Percentiles rank a stretch among this genome's conserved stretches.
Evolutionary conservation across 2,329 filamentous ascomycete genomes (phyloP).

Genomic region (Chaetomiaceae sp.): DNA sequence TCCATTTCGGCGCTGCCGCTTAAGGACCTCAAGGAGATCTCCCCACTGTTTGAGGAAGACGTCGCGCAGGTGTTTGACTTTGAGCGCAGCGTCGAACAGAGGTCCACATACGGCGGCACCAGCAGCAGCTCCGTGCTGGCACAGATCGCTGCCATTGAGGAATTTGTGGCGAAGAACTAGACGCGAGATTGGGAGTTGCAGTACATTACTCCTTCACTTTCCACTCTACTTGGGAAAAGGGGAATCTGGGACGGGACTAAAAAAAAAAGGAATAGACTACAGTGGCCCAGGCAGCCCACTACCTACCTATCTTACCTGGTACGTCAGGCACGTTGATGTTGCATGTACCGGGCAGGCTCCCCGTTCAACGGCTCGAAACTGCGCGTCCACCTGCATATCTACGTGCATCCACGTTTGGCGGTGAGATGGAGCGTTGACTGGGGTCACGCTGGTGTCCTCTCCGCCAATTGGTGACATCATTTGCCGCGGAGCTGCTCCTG

Average conservation of each 20-base stretch:
- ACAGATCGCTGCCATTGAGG: slow-evolving; percentile 18
- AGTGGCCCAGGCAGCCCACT: neutral
- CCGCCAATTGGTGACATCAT: slow-evolving; percentile 16
- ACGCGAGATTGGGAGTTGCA: neutral
- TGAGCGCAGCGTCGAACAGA: slow-evolving; percentile 75
- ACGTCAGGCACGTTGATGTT: no score
- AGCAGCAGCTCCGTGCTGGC: slow-evolving; percentile 45
- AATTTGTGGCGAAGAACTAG: slow-evolving; percentile 14
- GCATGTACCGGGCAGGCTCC: no score
- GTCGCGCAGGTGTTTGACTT: slow-evolving; percentile 71
- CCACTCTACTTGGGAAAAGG: neutral
- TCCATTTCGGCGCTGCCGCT: slow-evolving; percentile 68
- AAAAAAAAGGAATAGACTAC: neutral
- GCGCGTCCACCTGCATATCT: no score
- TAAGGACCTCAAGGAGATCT: slow-evolving; percentile 63
- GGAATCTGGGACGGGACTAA: neutral
- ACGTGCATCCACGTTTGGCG: no score
- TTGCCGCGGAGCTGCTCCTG: neutral
- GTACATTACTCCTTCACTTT: neutral
- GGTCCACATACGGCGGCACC: slow-evolving; percentile 71
- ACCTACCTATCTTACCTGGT: no score
- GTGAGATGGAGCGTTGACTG: neutral
- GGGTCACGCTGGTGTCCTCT: neutral
- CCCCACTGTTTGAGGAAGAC: slow-evolving; percentile 65
- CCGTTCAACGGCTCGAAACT: no score